phyloP scores from a whole-genome alignment of 306 rosid species.

The Ochetophila trinervis region DNA sequence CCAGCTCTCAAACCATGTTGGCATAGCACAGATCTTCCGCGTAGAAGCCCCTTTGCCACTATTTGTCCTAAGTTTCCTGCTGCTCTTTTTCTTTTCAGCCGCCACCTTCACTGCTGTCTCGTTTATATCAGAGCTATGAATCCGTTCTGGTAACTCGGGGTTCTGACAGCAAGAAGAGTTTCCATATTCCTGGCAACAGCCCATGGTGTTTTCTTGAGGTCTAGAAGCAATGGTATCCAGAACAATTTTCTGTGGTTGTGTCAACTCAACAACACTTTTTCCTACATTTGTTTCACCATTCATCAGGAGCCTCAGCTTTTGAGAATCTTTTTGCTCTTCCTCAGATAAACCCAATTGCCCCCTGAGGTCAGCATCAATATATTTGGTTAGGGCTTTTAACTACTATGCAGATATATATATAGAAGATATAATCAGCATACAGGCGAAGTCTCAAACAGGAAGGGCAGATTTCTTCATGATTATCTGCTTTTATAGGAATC shows the following conservation, averaged over 20 bases:
- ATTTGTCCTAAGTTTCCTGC: conserved; percentile 33
- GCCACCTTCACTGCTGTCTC: conserved; percentile 36
- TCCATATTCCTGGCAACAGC: conserved; percentile 62
- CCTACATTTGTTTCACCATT: conserved; percentile 41
- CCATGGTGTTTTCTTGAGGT: conserved; percentile 30
- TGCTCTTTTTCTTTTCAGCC: conserved; percentile 40
- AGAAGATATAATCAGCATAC: neutral
- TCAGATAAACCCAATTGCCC: conserved; percentile 94
- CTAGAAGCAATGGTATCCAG: conserved; percentile 11
- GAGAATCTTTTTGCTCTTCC: conserved; percentile 58
- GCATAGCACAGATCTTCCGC: conserved; percentile 51
- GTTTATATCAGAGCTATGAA: conserved; percentile 31
- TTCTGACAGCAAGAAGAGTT: conserved; percentile 54
- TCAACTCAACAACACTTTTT: conserved; percentile 28
- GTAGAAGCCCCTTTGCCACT: conserved; percentile 48
- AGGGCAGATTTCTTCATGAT: neutral
- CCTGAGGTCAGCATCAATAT: conserved; percentile 39
- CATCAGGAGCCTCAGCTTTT: conserved; percentile 52
- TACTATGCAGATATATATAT: neutral
- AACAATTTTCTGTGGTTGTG: conserved; percentile 22
- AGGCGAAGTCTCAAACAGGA: neutral
- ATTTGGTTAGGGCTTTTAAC: neutral
- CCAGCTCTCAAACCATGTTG: conserved; percentile 84
- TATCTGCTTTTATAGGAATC: neutral
- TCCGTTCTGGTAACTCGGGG: conserved; percentile 27